Evolutionary conservation across 306 rosid species (phyloP), one percentile per base, ranked within the genome.

Genomic region (Vachellia pachyceras): DNA sequence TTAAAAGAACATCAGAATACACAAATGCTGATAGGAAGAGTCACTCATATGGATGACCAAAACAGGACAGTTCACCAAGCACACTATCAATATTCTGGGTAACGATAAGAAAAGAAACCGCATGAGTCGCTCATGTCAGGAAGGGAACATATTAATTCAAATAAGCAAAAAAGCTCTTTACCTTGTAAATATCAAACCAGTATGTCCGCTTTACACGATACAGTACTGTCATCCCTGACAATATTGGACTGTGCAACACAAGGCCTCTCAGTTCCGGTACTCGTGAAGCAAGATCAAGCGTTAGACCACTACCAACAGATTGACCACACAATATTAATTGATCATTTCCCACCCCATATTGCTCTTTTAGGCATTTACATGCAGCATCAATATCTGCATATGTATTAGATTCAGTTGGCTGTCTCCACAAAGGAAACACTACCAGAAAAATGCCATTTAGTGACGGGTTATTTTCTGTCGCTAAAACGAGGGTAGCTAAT

Each of bases 161-260:
- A 82, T 73, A 39, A n/a, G 17, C 17, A 29, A 39, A 33, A 47
- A 10, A 67, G 75, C 70, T 49, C 7, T 29, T 29, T 73, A 94
- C 98, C 97, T 94, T 92, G 85, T 87, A 94, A 83, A 94, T 94
- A 83, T 94, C 98, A 86, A 94, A 94, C 98, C 98, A 91, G 83
- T 87, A 94, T 5, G 98, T 87, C 80, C 95, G 85, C 84, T 94
- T 94, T 49, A 90, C 94, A 23, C 95, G 98, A 84, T 92, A 92
- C 79, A 94, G 87, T 29, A 94, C 97, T 85, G 97, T 89, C 79
- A 94, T 69, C 79, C 98, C 97, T 15, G 97, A 94, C 82, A 94
- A 84, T 80, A 94, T 91, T 49, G 98, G 95, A 84, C 98, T 94
- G 72, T 92, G 97, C 81, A 94, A 86, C 68, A 92, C 97, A 23